These are phyloP conservation scores for Oidiodendron maius DNA, from an alignment of 495 filamentous ascomycete species.

Conservation along the genomic window DNA sequence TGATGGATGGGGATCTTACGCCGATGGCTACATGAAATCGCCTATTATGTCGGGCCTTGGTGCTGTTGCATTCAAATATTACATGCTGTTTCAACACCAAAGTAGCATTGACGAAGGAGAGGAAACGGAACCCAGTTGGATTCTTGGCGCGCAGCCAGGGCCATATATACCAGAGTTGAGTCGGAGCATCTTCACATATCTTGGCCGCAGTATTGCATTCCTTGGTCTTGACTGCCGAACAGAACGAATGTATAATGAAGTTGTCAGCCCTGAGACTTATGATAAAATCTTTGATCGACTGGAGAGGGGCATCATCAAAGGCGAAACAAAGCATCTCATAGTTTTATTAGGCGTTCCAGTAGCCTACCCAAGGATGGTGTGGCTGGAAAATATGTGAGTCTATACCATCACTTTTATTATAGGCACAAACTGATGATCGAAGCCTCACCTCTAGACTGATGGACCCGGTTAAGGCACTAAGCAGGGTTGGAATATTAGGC, in stretches of 20 bases:
- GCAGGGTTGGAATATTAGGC: constrained; percentile 74
- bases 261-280: constrained; percentile 77
- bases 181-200: constrained; percentile 76
- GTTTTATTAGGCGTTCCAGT: constrained; percentile 82
- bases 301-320: constrained; percentile 70
- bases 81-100: constrained; percentile 97
- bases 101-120: constrained; percentile 73
- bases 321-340: constrained; percentile 82
- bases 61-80: constrained; percentile 92
- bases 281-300: constrained; percentile 80
- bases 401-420: not conserved
- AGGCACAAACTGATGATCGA: constrained; percentile 13
- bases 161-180: constrained; percentile 87
- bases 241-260: constrained; percentile 73
- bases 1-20: constrained; percentile 92
- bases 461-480: constrained; percentile 83
- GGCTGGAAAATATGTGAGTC: constrained; percentile 60
- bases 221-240: constrained; percentile 88
- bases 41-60: constrained; percentile 86
- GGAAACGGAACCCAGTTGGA: constrained; percentile 83
- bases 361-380: constrained; percentile 86
- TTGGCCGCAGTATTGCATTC: constrained; percentile 74
- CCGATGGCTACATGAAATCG: constrained; percentile 86
- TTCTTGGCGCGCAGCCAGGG: constrained; percentile 70
- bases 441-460: constrained; percentile 79